Evolutionary conservation across 2,329 filamentous ascomycete genomes (phyloP), one percentile per base, ranked within the genome.

Genomic region (Gaeumannomyces tritici): DNA sequence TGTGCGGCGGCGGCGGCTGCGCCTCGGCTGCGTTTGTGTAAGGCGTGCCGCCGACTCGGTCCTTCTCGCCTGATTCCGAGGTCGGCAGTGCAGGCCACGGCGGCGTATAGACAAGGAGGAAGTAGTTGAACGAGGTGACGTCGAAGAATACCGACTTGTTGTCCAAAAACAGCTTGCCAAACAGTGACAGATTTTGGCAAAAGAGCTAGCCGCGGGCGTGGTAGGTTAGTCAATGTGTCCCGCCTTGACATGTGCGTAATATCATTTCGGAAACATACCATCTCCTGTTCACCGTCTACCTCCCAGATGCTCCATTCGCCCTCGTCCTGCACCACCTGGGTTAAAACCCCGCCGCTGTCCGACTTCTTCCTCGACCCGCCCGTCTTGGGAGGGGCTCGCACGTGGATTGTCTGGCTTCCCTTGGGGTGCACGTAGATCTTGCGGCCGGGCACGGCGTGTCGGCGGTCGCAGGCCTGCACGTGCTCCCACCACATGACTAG

Each of bases 121-220:
- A 98, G 80, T 96, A 99, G 68, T 96, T 87, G 77, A 99, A 99
- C 61, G 90, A 91, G 5, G 87, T 86, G 57, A 97, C 93, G 71
- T 99, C 95, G 79, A 96, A 99, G 76, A 97, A 98, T 68, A 99
- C 93, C 9, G 91, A 96, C 72, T 99, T 99, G 72, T 96, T 96
- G 74, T 98, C 93, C 66, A 99, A 89, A 74, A 98, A 99, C 57
- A 99, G 85, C 75, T 98, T 99, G 31, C 92, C 93, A 73, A 98
- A 97, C 57, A 99, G 87, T 12, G 91, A 97, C 15, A 99, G 83
- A 69, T 97, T 96, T 75, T 98, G 95, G 68, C 91, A 93, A 73
- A 96, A 98, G 33, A 97, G 83, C 82, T 88, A 64, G 6, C n/a
- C 4, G 27, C 21, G 8, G 24, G 18, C 31, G 28, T n/a, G 26